phyloP scores from a whole-genome alignment of 306 rosid genomes.

The Geum urbanum region DNA sequence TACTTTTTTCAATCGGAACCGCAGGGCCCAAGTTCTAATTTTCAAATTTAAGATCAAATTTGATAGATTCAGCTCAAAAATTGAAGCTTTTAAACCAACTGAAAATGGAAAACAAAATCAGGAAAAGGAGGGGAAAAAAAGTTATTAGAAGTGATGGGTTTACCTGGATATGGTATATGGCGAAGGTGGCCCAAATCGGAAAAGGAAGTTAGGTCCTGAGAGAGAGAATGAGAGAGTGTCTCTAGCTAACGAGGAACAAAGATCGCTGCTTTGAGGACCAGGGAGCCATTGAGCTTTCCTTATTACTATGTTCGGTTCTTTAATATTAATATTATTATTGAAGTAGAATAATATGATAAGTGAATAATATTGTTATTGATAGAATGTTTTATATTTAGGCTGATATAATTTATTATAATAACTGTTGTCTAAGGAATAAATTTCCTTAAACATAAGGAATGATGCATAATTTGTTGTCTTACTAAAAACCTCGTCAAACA shows the following conservation, averaged over 20 bases:
- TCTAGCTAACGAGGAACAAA: neutral
- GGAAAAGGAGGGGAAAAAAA: neutral
- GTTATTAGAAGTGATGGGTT: neutral
- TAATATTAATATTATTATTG: no score
- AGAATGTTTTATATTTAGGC: no score
- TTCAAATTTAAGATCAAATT: neutral
- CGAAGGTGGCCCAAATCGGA: slow-evolving; percentile 6
- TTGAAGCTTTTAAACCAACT: neutral
- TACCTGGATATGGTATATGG: slow-evolving; percentile 4
- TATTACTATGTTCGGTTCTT: no score
- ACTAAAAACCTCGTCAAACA: no score
- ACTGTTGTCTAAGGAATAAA: no score
- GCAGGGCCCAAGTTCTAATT: neutral
- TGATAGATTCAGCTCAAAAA: neutral
- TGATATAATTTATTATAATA: no score
- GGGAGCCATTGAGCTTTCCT: neutral
- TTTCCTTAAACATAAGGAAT: no score
- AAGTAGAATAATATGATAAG: no score
- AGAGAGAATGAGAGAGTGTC: neutral
- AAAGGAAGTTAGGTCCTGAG: neutral
- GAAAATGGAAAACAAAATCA: neutral
- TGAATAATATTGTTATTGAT: no score
- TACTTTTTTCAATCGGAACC: neutral
- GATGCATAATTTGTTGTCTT: no score
- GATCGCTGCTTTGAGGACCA: slow-evolving; percentile 7